These are phyloP conservation scores for Xylaria sp. DNA, from an alignment of 2,329 filamentous ascomycete genomes.

Conservation along the genomic window DNA sequence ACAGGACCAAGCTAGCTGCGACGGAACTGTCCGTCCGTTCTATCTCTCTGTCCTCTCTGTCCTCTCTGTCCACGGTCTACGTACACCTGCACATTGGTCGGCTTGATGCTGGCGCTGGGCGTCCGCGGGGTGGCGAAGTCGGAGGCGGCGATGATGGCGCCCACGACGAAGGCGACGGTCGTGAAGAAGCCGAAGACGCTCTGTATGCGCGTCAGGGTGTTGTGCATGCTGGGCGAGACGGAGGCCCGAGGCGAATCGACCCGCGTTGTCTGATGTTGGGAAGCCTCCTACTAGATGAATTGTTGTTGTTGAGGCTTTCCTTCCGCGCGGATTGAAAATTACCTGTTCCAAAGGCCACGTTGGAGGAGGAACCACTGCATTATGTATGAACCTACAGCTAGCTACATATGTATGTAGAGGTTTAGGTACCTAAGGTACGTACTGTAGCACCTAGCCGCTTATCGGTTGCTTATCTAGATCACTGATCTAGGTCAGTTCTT, in stretches of 20 bases:
- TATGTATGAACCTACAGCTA: neutral
- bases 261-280: neutral
- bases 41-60: too few relatives aligned
- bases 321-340: neutral
- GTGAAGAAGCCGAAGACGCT: conserved; percentile 99
- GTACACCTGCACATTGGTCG: conserved; percentile 88
- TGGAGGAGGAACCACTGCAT: conserved; percentile 26
- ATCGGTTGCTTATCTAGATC: conserved; percentile 41
- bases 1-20: too few relatives aligned
- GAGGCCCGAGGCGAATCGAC: conserved; percentile 21
- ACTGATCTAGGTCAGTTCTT: conserved; percentile 38
- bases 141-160: conserved; percentile 81
- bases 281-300: neutral
- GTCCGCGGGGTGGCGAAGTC: conserved; percentile 77
- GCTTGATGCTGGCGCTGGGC: conserved; percentile 71
- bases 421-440: too few relatives aligned
- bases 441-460: conserved; percentile 29
- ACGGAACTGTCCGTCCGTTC: too few relatives aligned
- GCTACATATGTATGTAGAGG: neutral
- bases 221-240: conserved; percentile 77
- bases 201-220: conserved; percentile 83
- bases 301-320: neutral
- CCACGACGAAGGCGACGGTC: conserved; percentile 86
- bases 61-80: conserved; percentile 1
- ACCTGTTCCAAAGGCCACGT: conserved; percentile 43